Percentiles rank a stretch among this genome's conserved stretches.
Evolutionary conservation across 208 protist genomes (phyloP).

Genomic region (Balamuthia mandrillaris): DNA sequence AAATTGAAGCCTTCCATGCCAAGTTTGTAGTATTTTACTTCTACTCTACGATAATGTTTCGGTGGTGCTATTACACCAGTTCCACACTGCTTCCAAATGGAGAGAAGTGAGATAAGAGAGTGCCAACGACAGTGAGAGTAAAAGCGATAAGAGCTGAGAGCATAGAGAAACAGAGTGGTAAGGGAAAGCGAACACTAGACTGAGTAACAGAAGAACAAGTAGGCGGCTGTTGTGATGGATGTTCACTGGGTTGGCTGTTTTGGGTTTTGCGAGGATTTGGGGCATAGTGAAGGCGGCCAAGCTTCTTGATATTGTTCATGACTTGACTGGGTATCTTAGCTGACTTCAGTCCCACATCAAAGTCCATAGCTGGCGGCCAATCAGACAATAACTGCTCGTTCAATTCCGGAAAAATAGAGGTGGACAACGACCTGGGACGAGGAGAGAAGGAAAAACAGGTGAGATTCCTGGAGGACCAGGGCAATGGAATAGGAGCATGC

Average conservation of each 20-base stretch:
- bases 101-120: not conserved
- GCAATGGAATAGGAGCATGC: too few species aligned
- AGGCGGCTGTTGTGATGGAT: too few species aligned
- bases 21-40: constrained; percentile 56
- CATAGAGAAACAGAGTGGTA: too few species aligned
- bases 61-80: constrained; percentile 40
- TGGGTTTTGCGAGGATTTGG: too few species aligned
- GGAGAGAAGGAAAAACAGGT: not conserved
- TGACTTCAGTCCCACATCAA: not conserved
- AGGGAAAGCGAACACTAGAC: too few species aligned
- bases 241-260: too few species aligned
- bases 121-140: not conserved
- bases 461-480: not conserved
- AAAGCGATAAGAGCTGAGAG: too few species aligned
- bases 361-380: constrained; percentile 43
- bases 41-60: constrained; percentile 46
- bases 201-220: too few species aligned
- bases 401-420: not conserved
- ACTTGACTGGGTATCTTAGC: constrained; percentile 13
- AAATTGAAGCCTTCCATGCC: constrained; percentile 71
- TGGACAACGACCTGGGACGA: not conserved
- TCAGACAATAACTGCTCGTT: not conserved
- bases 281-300: too few species aligned
- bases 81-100: not conserved
- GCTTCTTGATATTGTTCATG: constrained; percentile 3